A percentile compares a stretch with the other conserved stretches of the same genome.
These are phyloP conservation scores for Stephania yunnanensis DNA, from an alignment of 164 flowering plant genomes.

Conservation along the genomic window DNA sequence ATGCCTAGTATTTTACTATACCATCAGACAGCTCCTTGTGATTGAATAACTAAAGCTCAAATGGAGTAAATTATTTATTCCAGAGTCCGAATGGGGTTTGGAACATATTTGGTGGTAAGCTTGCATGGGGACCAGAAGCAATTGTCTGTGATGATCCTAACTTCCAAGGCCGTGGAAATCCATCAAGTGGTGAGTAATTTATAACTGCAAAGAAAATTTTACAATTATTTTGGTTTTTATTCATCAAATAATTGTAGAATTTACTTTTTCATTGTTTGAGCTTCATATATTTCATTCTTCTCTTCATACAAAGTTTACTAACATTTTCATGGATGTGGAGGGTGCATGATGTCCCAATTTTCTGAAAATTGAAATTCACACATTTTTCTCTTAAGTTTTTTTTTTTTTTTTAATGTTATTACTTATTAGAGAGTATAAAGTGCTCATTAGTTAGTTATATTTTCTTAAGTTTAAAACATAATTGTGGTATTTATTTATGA, in stretches of 20 bases:
- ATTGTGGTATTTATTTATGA: too few species aligned
- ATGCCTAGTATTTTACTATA: not conserved
- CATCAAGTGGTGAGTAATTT: constrained; percentile 45
- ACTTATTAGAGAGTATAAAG: too few species aligned
- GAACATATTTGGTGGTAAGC: constrained; percentile 64
- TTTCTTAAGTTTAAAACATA: too few species aligned
- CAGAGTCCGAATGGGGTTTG: constrained; percentile 62
- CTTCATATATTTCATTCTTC: not conserved
- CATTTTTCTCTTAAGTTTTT: too few species aligned
- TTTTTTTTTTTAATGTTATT: too few species aligned
- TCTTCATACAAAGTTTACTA: not conserved
- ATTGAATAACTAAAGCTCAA: not conserved
- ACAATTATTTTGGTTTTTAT: too few species aligned
- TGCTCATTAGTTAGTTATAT: too few species aligned
- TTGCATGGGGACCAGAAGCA: constrained; percentile 69
- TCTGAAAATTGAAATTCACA: too few species aligned
- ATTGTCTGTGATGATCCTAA: constrained; percentile 72
- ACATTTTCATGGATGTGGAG: too few species aligned
- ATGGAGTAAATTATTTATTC: constrained; percentile 5
- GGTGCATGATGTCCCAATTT: too few species aligned
- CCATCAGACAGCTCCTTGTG: not conserved
- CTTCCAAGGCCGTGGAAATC: constrained; percentile 61
- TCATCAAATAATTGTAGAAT: too few species aligned
- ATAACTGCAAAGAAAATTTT: constrained; percentile 2
- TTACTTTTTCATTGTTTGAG: too few species aligned